A percentile compares a stretch with the other conserved stretches of the same genome.
These are phyloP conservation scores for Pseudogymnoascus sp. DNA, from an alignment of 2,329 filamentous ascomycete species.

Conservation along the genomic window DNA sequence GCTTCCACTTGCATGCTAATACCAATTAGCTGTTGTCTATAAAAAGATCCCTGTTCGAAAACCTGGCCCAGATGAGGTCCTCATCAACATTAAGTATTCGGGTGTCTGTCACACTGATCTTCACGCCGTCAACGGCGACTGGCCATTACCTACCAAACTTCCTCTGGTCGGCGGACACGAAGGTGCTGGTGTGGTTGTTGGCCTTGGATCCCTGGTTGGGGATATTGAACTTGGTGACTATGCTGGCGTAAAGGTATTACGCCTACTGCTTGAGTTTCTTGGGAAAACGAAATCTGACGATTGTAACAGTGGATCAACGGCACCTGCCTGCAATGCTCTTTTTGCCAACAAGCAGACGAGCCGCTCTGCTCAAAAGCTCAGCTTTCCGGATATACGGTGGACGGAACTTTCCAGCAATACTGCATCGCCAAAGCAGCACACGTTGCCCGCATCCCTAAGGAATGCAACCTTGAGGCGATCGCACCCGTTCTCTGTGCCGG, in stretches of 20 bases:
- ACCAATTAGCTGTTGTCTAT: conserved; percentile 49
- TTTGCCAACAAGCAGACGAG: conserved; percentile 74
- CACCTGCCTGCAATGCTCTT: conserved; percentile 72
- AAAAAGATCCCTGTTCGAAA: conserved; percentile 74
- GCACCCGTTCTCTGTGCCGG: conserved; percentile 80
- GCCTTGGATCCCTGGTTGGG: conserved; percentile 64
- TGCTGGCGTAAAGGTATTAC: conserved; percentile 61
- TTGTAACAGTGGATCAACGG: conserved; percentile 66
- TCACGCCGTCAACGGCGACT: conserved; percentile 72
- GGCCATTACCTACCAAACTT: conserved; percentile 74
- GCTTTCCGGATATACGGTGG: conserved; percentile 85
- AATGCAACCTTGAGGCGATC: conserved; percentile 65
- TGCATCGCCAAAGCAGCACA: conserved; percentile 81
- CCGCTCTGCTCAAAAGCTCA: conserved; percentile 67
- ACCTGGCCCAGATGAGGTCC: conserved; percentile 81
- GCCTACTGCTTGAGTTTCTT: not conserved
- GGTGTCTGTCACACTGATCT: conserved; percentile 73
- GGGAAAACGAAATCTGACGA: not conserved
- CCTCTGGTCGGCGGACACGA: conserved; percentile 77
- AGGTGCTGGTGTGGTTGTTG: conserved; percentile 75
- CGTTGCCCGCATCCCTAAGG: conserved; percentile 74
- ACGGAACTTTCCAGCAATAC: conserved; percentile 92
- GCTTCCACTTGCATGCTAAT: conserved; percentile 1
- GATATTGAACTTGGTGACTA: conserved; percentile 76
- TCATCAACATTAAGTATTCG: conserved; percentile 83